A percentile compares a stretch with the other conserved stretches of the same genome.
Evolutionary conservation across 495 filamentous ascomycete genomes (phyloP).

Genomic region (Pseudevernia furfuracea): DNA sequence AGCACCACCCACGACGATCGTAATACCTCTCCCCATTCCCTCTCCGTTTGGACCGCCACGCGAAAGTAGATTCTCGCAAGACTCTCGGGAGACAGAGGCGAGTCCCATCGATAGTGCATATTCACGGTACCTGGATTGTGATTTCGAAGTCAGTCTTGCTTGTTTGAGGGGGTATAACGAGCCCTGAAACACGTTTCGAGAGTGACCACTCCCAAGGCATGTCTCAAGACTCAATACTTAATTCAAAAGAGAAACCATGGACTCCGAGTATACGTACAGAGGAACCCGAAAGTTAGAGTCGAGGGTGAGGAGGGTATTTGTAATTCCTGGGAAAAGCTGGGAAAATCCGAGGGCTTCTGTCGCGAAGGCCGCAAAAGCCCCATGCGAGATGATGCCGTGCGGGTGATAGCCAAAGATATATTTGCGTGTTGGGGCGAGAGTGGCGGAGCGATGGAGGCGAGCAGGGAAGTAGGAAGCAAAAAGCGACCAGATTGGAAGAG

Average conservation of each 20-base stretch:
- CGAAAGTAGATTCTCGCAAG: conserved; percentile 76
- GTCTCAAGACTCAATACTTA: background rate
- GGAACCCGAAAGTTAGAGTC: conserved; percentile 90
- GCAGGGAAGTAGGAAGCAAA: conserved; percentile 93
- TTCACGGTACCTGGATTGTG: conserved; percentile 52
- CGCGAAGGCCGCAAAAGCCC: conserved; percentile 85
- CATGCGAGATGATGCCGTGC: conserved; percentile 93
- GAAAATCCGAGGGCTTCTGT: conserved; percentile 88
- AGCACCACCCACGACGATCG: conserved; percentile 90
- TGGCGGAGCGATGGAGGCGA: conserved; percentile 70
- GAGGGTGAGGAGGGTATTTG: conserved; percentile 80
- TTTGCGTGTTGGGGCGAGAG: conserved; percentile 71
- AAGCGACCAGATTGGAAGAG: conserved; percentile 72
- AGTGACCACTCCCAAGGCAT: background rate
- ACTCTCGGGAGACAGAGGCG: conserved; percentile 81
- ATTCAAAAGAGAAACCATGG: background rate
- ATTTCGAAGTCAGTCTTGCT: background rate
- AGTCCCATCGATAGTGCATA: conserved; percentile 82
- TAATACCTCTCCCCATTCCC: conserved; percentile 93
- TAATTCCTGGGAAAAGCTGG: conserved; percentile 90
- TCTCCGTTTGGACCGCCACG: conserved; percentile 69
- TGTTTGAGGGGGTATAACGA: background rate
- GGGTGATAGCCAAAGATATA: conserved; percentile 99
- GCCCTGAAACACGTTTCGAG: background rate
- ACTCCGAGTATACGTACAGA: conserved; percentile 39